These are phyloP conservation scores for Nymphaea thermarum DNA, from an alignment of 164 flowering plant genomes.

Conservation along the genomic window DNA sequence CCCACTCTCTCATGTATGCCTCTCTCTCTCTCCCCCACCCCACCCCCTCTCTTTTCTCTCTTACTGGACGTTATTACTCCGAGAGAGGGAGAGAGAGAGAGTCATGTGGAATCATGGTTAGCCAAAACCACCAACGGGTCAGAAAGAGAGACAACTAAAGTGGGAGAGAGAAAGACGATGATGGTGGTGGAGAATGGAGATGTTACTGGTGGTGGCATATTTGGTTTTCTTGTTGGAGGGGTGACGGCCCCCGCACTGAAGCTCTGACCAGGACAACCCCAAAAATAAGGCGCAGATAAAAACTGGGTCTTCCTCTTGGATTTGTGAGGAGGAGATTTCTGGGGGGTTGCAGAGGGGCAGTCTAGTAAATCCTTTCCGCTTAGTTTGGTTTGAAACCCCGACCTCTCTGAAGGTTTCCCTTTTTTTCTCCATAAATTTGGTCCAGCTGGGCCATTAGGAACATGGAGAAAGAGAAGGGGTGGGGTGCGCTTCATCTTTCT, in stretches of 20 bases:
- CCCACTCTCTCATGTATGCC: neutral
- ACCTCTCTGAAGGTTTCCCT: conserved; percentile 12
- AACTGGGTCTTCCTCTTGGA: conserved; percentile 6
- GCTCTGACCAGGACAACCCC: conserved; percentile 48
- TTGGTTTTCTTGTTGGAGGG: conserved; percentile 34
- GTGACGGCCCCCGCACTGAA: conserved; percentile 23
- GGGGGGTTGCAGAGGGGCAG: conserved; percentile 77
- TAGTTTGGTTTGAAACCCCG: conserved; percentile 21
- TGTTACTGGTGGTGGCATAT: conserved; percentile 1
- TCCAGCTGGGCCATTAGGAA: conserved; percentile 45
- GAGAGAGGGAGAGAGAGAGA: conserved; percentile 2
- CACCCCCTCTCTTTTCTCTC: neutral
- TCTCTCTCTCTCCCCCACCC: neutral
- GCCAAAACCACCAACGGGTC: neutral
- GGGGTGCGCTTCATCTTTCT: neutral
- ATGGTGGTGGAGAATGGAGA: neutral
- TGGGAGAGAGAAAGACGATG: conserved; percentile 9
- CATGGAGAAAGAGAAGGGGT: conserved; percentile 5
- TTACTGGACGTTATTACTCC: neutral
- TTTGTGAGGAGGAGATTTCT: conserved; percentile 21
- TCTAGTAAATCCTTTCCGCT: conserved; percentile 19
- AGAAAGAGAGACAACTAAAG: conserved; percentile 4
- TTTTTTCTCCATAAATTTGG: conserved; percentile 27
- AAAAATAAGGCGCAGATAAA: conserved; percentile 38
- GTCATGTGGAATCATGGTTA: neutral